These are phyloP conservation scores for Speleostelium caveatum DNA, from an alignment of 78 protist genomes.

Conservation along the genomic window DNA sequence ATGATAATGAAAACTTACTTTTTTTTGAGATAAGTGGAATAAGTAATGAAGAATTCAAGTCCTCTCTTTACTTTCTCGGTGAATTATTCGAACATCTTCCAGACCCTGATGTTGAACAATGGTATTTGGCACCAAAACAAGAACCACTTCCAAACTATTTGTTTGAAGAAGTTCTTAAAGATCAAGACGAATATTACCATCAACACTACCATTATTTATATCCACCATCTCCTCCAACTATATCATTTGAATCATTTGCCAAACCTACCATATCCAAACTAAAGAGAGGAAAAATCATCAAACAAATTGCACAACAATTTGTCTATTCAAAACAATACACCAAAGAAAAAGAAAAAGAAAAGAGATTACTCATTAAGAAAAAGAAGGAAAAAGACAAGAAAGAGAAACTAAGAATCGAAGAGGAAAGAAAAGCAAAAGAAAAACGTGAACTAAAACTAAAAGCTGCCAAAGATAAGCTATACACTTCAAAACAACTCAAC, in stretches of 20 bases:
- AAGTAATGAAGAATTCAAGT: conserved; percentile 56
- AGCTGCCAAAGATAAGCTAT: neutral
- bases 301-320: conserved; percentile 54
- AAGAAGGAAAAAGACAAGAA: conserved; percentile 69
- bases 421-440: conserved; percentile 64
- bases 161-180: conserved; percentile 57
- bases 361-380: conserved; percentile 40
- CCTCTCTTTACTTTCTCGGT: conserved; percentile 62
- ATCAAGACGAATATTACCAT: conserved; percentile 70
- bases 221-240: conserved; percentile 75
- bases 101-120: conserved; percentile 49
- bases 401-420: conserved; percentile 55
- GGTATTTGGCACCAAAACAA: conserved; percentile 73
- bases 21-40: conserved; percentile 76
- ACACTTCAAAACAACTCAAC: neutral
- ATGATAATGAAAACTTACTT: conserved; percentile 23
- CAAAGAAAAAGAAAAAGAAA: conserved; percentile 66
- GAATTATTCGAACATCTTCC: conserved; percentile 47
- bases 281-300: conserved; percentile 65
- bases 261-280: conserved; percentile 51
- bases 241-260: conserved; percentile 63
- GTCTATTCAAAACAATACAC: conserved; percentile 31
- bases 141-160: conserved; percentile 58
- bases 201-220: conserved; percentile 72
- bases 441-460: conserved; percentile 30